phyloP scores from a whole-genome alignment of 169 alveolate species.

The Eimeria falciformis region DNA sequence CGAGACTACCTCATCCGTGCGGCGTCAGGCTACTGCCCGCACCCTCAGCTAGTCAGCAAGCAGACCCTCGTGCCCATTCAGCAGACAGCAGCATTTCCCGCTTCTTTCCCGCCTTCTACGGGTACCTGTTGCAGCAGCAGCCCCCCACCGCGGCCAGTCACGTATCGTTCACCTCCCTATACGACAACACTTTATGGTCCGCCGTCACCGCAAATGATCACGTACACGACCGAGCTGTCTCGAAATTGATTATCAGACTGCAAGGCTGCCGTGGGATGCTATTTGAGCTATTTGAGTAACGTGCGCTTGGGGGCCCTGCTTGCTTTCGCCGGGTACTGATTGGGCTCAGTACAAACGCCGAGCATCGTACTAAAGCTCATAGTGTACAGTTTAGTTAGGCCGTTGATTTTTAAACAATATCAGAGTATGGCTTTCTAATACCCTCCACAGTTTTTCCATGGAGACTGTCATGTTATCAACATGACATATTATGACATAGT shows the following conservation, averaged over 20 bases:
- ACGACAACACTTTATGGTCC: constrained; percentile 7
- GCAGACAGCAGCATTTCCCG: not conserved
- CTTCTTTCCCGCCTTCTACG: constrained; percentile 29
- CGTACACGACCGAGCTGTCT: constrained; percentile 32
- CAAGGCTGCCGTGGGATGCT: no score
- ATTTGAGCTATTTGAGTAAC: no score
- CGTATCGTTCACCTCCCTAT: not conserved
- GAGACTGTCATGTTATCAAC: no score
- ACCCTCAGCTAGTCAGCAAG: constrained; percentile 71
- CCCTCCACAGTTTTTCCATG: no score
- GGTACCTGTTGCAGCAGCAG: not conserved
- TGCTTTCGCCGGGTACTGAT: no score
- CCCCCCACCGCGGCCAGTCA: not conserved
- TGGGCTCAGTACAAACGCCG: no score
- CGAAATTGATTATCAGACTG: not conserved
- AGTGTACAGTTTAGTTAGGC: no score
- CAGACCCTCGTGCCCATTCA: constrained; percentile 49
- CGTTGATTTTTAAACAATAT: no score
- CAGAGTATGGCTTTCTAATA: no score
- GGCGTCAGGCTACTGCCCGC: constrained; percentile 66
- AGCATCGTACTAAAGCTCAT: no score
- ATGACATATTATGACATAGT: no score
- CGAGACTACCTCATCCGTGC: constrained; percentile 65
- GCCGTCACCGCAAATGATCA: not conserved
- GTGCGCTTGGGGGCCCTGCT: no score